Conservation (phyloP, 2,329 filamentous ascomycete species). For the Alternaria longipes region DNA sequence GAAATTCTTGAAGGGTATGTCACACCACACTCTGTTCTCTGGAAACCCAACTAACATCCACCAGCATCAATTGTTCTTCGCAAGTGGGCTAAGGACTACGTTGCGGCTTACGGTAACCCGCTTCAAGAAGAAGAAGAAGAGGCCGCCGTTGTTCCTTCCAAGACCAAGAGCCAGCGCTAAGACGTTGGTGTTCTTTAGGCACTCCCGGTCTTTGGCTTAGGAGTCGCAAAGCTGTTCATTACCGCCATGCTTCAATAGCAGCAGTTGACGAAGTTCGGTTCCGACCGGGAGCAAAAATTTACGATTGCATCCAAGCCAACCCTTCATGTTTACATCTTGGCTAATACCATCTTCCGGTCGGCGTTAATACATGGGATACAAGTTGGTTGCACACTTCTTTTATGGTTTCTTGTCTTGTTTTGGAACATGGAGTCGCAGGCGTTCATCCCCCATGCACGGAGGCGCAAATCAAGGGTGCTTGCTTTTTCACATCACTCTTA, state of each 20-base stretch:
- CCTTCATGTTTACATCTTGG: constrained; percentile 51
- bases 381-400: constrained; percentile 36
- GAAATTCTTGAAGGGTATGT: constrained; percentile 95
- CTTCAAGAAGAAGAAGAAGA: constrained; percentile 35
- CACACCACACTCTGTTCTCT: constrained; percentile 29
- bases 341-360: constrained; percentile 39
- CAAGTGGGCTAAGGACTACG: constrained; percentile 87
- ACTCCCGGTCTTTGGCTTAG: constrained; percentile 22
- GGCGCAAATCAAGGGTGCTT: constrained; percentile 34
- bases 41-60: constrained; percentile 19
- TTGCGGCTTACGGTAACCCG: constrained; percentile 43
- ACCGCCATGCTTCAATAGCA: constrained; percentile 15
- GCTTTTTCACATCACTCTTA: constrained; percentile 38
- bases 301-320: constrained; percentile 32
- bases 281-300: constrained; percentile 24
- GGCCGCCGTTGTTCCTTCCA: constrained; percentile 20
- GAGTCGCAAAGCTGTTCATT: constrained; percentile 22
- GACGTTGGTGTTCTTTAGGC: constrained; percentile 29
- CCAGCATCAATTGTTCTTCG: constrained; percentile 89
- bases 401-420: constrained; percentile 27
- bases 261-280: constrained; percentile 16
- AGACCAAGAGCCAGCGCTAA: constrained; percentile 37
- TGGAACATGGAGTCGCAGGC: constrained; percentile 31
- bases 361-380: constrained; percentile 50
- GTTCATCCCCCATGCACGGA: constrained; percentile 35